These are phyloP conservation scores for Eragrostis nindensis DNA, from an alignment of 176 grass and related monocot species.

Conservation along the genomic window DNA sequence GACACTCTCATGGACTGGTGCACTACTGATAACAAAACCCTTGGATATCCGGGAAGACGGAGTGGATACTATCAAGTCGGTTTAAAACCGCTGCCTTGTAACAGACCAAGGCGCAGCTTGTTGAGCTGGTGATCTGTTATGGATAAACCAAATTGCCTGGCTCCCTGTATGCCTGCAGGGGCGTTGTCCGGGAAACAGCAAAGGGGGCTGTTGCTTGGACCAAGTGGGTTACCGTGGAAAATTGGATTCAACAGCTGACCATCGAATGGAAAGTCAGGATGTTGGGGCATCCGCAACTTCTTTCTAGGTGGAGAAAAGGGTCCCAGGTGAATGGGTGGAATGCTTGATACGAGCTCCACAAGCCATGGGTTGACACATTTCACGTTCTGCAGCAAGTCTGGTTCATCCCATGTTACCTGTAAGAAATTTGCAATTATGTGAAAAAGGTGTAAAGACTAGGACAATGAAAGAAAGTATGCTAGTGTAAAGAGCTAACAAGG, in stretches of 20 bases:
- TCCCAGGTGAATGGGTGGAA: slow-evolving; percentile 67
- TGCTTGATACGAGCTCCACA: slow-evolving; percentile 70
- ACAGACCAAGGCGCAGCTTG: slow-evolving; percentile 72
- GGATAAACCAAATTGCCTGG: slow-evolving; percentile 94
- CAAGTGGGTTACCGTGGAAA: slow-evolving; percentile 71
- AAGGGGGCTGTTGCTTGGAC: slow-evolving; percentile 59
- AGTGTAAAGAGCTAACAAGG: not conserved
- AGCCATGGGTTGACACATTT: slow-evolving; percentile 80
- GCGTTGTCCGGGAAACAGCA: slow-evolving; percentile 71
- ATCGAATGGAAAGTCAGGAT: slow-evolving; percentile 65
- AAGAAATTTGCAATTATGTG: slow-evolving; percentile 34
- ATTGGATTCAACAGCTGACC: slow-evolving; percentile 60
- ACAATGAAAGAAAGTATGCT: not conserved
- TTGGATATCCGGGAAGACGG: slow-evolving; percentile 54
- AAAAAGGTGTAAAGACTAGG: not conserved
- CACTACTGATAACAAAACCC: slow-evolving; percentile 48
- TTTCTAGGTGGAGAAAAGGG: slow-evolving; percentile 77
- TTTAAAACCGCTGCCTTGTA: slow-evolving; percentile 60
- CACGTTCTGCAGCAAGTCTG: slow-evolving; percentile 81
- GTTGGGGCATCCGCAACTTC: slow-evolving; percentile 60
- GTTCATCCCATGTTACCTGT: slow-evolving; percentile 89
- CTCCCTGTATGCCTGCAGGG: slow-evolving; percentile 99
- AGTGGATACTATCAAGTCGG: slow-evolving; percentile 43
- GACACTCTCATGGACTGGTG: slow-evolving; percentile 51
- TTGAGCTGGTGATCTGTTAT: slow-evolving; percentile 70